Base-by-base conservation (phyloP, 1,284 basidiomycete genomes). In the Leccinum pachyderme region DNA sequence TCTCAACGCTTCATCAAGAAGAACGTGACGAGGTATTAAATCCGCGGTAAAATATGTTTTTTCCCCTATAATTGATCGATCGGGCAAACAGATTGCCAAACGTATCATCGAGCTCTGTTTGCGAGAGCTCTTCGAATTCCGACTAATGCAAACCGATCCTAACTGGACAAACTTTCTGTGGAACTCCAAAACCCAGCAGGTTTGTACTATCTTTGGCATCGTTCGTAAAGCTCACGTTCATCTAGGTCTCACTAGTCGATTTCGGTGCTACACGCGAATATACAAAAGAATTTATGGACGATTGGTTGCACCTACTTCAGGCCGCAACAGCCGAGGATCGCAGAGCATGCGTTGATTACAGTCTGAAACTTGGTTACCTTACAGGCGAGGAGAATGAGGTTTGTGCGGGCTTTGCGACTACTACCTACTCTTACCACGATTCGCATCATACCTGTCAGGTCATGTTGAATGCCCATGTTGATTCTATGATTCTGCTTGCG, bases 131-230 rank as follows among this genome's bases (percentile, higher is more conserved):
- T 97, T 98, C 73, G 79, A 87, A 56, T 97, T 95, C 76, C 79
- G 91, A 25, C 76, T 91, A 47, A 98, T 99, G 97, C 97, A 99
- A 73, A 99, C 96, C 0, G 96, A 99, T 72, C 96, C 97, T 1
- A 99, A 99, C 69, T 98, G 93, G 91, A 92, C 91, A 24, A 99
- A 98, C 72, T 99, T 99, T 75, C 76, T 99, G 28, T 98, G 89
- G 84, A 90, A 95, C 72, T 67, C 77, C 4, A 55, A 72, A 4
- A 83, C 84, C 2, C 77, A 79, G 47, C 74, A 82, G 73, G 81
- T 82, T 7, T 37, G 57, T 15, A 7, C 15, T 12, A n/a, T 13
- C 37, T 53, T 56, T 33, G 28, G n/a, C 27, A 4, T 43, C 4
- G 6, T 7, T 5, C 11, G 25, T 33, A 35, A 29, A 12, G 56